Base-by-base conservation (phyloP, 1,284 basidiomycete species). In the Fomitopsis palustris region DNA sequence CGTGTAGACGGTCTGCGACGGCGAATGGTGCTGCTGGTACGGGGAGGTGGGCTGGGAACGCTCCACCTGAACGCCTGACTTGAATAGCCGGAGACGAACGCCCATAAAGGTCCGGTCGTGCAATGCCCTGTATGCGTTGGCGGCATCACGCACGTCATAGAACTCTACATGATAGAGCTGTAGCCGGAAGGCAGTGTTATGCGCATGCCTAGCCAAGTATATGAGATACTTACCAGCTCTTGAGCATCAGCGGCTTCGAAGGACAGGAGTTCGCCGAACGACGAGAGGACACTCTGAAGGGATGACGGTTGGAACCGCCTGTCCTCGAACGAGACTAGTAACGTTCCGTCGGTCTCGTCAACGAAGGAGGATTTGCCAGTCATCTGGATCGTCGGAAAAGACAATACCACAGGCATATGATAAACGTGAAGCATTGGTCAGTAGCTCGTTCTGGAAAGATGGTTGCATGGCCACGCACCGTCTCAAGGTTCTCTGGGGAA, bases 81-180 rank as follows among this genome's bases (percentile, higher is more conserved):
- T 56, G 56, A 59, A 65, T 21, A 76, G 58, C 7, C 65, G 61
- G 1, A 77, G 63, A 10, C 69, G 70, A 17, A 65, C 67, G 25
- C 71, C 72, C 55, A 74, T 65, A 42, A 77, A 68, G 47, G 63
- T 69, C 47, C 73, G 71, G 33, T 69, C 67, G 61, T 74, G 64
- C 14, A 77, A 66, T 21, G 68, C 69, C 63, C 77, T 80, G 43
- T 81, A 80, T 7, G 75, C 73, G 37, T 72, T 71, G 35, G 74
- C 72, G 5, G 83, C 83, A 47, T 81, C 78, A 33, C 84, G 78
- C 21, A 80, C 74, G 66, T 91, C 86, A 67, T 78, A 85, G 66
- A 83, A 91, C 62, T 90, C 87, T 51, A 84, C 81, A 51, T 73
- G 72, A 70, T 83, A 88, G 27, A 77, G 70, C 72, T 81, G 69